Percentiles rank a stretch among this genome's conserved stretches.
Conservation (phyloP, 2,329 filamentous ascomycete species). For the Pseudogymnoascus sp. region DNA sequence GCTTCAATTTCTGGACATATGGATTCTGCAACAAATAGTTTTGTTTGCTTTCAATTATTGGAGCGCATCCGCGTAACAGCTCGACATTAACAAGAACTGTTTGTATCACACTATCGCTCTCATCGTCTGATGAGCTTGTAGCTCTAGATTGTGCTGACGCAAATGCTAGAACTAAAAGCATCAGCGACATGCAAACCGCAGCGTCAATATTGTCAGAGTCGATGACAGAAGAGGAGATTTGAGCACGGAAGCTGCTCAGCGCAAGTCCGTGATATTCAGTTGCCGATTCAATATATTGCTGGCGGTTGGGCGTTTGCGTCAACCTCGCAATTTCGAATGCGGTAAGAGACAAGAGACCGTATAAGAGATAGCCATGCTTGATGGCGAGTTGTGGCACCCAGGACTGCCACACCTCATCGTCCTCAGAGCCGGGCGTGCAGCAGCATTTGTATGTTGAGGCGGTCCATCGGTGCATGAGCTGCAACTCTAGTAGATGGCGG, state of each 20-base stretch:
- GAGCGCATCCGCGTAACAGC: slow-evolving; percentile 13
- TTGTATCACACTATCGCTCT: slow-evolving; percentile 9
- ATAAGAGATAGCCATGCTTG: slow-evolving; percentile 13
- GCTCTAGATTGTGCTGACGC: slow-evolving; percentile 14
- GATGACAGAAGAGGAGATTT: slow-evolving; percentile 10
- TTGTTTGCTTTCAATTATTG: slow-evolving; percentile 11
- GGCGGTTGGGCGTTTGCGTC: not conserved
- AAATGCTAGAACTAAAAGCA: slow-evolving; percentile 16
- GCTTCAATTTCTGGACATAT: slow-evolving; percentile 13
- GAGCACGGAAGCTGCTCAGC: slow-evolving; percentile 12
- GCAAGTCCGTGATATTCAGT: slow-evolving; percentile 14
- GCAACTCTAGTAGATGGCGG: slow-evolving; percentile 17
- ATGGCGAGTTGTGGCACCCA: slow-evolving; percentile 14
- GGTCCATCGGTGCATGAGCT: slow-evolving; percentile 22
- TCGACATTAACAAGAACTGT: slow-evolving; percentile 15
- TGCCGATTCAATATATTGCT: slow-evolving; percentile 13
- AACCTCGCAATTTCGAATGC: slow-evolving; percentile 15
- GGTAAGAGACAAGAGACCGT: slow-evolving; percentile 15
- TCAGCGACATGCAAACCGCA: slow-evolving; percentile 15
- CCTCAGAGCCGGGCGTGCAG: slow-evolving; percentile 13
- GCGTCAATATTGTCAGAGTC: slow-evolving; percentile 11
- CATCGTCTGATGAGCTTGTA: not conserved
- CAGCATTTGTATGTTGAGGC: slow-evolving; percentile 16
- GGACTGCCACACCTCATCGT: slow-evolving; percentile 15
- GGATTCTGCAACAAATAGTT: slow-evolving; percentile 15